Base-by-base conservation (phyloP, 1,284 basidiomycete species). In the Cystobasidium sp. region DNA sequence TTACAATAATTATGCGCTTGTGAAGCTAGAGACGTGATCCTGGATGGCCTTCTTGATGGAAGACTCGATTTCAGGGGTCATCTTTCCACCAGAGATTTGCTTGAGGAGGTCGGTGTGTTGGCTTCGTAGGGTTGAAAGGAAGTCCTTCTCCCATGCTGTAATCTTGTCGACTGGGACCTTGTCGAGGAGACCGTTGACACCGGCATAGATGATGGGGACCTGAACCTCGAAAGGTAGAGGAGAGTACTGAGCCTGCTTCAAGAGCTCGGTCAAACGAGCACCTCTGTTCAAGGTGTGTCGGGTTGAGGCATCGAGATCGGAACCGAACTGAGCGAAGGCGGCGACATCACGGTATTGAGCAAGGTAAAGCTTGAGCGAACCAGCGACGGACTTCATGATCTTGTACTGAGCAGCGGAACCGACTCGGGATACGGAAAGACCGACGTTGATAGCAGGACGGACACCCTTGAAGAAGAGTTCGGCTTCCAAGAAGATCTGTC, bases 291-390 rank as follows among this genome's bases (percentile, higher is more conserved):
- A 90, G 80, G 97, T 88, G 64, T 74, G 66, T 61, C 47, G 93
- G 80, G 96, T 98, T 51, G 96, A 97, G 76, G 96, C 94, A 87
- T 98, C 96, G 82, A 99, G 91, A 86, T 98, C 96, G 80, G 96
- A 99, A 89, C 96, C 96, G 88, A 99, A 99, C 84, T 98, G 96
- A 76, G 96, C 96, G 83, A 97, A 96, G 78, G 96, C 96, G 80
- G 96, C 96, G 79, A 99, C 94, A 88, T 99, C 96, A 92, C 96
- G 95, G 88, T 98, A 99, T 85, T 99, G 96, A 68, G 96, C 96
- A 79, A 99, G 93, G 89, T 98, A 98, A 69, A 99, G 89, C 88
- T 99, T 99, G 82, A 98, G 90, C 78, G 95, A 98, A 89, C 96
- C 96, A 80, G 96, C 95, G 82, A 98, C 97, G 87, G 97, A 93